These are phyloP conservation scores for Apiospora kogelbergensis DNA, from an alignment of 2,329 filamentous ascomycete species.

Conservation along the genomic window DNA sequence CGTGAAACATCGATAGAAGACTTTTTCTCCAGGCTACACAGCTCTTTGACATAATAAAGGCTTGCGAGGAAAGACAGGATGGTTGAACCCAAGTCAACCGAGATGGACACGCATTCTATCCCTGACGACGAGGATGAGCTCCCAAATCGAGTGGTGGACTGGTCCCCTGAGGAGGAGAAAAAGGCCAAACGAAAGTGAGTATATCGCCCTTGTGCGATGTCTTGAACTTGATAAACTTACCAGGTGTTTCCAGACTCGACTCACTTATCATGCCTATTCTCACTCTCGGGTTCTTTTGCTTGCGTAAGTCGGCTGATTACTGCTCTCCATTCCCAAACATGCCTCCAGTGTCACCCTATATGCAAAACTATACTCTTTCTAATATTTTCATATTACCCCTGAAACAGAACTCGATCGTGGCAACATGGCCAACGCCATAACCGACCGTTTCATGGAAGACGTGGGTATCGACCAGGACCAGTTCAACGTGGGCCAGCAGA, in stretches of 20 bases:
- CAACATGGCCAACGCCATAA: conserved; percentile 46
- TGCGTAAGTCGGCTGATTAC: conserved; percentile 15
- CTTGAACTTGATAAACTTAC: neutral
- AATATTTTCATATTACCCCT: neutral
- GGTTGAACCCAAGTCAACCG: neutral
- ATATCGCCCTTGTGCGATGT: neutral
- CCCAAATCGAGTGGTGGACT: conserved; percentile 10
- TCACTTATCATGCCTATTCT: conserved; percentile 13
- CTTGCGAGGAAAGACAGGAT: neutral
- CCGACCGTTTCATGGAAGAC: conserved; percentile 48
- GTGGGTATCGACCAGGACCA: conserved; percentile 51
- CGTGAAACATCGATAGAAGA: neutral
- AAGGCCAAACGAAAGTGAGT: conserved; percentile 21
- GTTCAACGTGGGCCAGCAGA: conserved; percentile 53
- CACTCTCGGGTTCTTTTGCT: conserved; percentile 12
- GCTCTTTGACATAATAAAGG: neutral
- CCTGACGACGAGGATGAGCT: neutral
- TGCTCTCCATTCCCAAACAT: neutral
- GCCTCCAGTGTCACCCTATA: neutral
- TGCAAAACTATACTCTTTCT: neutral
- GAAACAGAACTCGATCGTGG: conserved; percentile 27
- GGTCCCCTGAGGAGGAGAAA: conserved; percentile 17
- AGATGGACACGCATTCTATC: neutral
- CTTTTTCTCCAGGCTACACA: neutral
- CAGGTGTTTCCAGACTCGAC: conserved; percentile 9